Evolutionary conservation across 306 rosid genomes (phyloP).

Genomic region (Prinsepia uniflora): DNA sequence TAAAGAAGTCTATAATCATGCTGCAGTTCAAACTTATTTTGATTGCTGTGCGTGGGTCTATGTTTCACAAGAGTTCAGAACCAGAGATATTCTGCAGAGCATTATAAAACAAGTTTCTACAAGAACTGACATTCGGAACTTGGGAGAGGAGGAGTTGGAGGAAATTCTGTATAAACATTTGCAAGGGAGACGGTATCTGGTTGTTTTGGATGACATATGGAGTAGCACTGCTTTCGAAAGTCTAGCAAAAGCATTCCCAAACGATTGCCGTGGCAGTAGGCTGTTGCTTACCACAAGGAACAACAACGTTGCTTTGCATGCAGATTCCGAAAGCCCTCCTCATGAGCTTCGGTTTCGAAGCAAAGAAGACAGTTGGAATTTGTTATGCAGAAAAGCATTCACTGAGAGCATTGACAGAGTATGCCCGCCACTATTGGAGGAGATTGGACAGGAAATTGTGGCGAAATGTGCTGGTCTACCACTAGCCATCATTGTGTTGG

Average conservation of each 20-base stretch:
- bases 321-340: slow-evolving; percentile 6
- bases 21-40: slow-evolving; percentile 6
- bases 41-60: slow-evolving; percentile 11
- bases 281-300: slow-evolving; percentile 1
- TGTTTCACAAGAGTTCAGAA: slow-evolving; percentile 10
- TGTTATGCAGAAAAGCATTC: slow-evolving; percentile 12
- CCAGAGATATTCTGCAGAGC: not conserved
- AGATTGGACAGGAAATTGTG: slow-evolving; percentile 47
- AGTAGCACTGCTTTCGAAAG: slow-evolving; percentile 10
- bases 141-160: slow-evolving; percentile 10
- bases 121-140: not conserved
- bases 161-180: slow-evolving; percentile 10
- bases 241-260: slow-evolving; percentile 12
- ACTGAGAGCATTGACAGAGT: slow-evolving; percentile 1
- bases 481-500: slow-evolving; percentile 43
- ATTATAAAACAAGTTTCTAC: slow-evolving; percentile 9
- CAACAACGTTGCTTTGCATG: not conserved
- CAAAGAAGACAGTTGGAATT: slow-evolving; percentile 17
- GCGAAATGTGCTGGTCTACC: slow-evolving; percentile 53
- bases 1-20: slow-evolving; percentile 15
- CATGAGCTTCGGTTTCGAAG: slow-evolving; percentile 2
- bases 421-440: slow-evolving; percentile 16
- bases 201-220: slow-evolving; percentile 19
- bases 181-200: slow-evolving; percentile 6
- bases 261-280: slow-evolving; percentile 2